These are phyloP conservation scores for Oryza brachyantha DNA, from an alignment of 176 grass and related monocot species.

Conservation along the genomic window DNA sequence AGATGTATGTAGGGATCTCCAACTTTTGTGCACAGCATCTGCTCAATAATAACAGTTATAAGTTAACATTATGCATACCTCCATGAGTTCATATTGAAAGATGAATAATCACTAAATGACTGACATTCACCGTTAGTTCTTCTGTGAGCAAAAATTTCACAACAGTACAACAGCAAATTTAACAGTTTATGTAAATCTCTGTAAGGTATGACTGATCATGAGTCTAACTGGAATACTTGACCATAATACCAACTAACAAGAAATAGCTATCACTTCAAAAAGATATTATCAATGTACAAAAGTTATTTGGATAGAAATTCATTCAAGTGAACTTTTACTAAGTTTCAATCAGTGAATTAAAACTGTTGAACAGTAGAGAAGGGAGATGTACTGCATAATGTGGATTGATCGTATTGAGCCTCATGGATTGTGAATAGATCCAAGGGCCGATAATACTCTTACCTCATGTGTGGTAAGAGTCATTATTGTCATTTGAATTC, in stretches of 20 bases:
- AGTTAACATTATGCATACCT: neutral
- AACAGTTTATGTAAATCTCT: neutral
- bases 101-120: neutral
- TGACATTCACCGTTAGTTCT: neutral
- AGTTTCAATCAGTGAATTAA: neutral
- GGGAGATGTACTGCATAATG: too few relatives aligned
- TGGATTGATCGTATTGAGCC: too few relatives aligned
- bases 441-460: too few relatives aligned
- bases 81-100: conserved; percentile 5
- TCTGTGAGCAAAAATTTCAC: neutral
- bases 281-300: neutral
- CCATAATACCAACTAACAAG: neutral
- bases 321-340: neutral
- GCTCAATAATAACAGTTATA: conserved; percentile 20
- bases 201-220: neutral
- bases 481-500: too few relatives aligned
- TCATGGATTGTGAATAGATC: too few relatives aligned
- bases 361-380: too few relatives aligned
- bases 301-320: neutral
- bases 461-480: too few relatives aligned
- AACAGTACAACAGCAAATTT: neutral
- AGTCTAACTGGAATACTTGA: neutral
- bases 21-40: conserved; percentile 47
- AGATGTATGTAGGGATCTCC: conserved; percentile 43
- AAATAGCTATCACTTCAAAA: conserved; percentile 8